Percentiles rank a stretch among this genome's conserved stretches.
Evolutionary conservation across 805 yeast genomes (phyloP).

Genomic region (Yarrowia sp.): DNA sequence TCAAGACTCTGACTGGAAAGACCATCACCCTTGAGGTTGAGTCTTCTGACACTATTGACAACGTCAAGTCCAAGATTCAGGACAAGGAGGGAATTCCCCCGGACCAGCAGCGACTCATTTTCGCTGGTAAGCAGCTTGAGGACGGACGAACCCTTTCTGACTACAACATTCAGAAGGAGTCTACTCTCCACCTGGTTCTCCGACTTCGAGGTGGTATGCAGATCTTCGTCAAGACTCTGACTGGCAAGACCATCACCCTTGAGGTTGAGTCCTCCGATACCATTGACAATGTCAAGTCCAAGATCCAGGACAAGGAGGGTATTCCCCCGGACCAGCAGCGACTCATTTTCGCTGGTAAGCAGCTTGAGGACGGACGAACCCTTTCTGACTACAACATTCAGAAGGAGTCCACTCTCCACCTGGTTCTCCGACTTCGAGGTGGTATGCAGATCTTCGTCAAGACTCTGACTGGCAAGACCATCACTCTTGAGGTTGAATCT

Average conservation of each 20-base stretch:
- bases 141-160: conserved; percentile 92
- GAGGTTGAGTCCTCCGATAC: conserved; percentile 94
- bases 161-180: conserved; percentile 94
- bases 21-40: conserved; percentile 86
- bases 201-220: conserved; percentile 87
- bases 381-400: conserved; percentile 92
- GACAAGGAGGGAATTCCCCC: conserved; percentile 97
- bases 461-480: conserved; percentile 86
- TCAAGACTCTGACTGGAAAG: conserved; percentile 85
- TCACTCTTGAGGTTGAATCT: conserved; percentile 85
- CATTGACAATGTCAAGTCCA: conserved; percentile 89
- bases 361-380: conserved; percentile 92
- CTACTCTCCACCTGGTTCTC: conserved; percentile 77
- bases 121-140: conserved; percentile 94
- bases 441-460: conserved; percentile 80
- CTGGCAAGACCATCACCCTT: conserved; percentile 85
- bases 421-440: conserved; percentile 86
- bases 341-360: conserved; percentile 93
- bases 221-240: conserved; percentile 78
- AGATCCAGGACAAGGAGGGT: conserved; percentile 95
- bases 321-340: conserved; percentile 97
- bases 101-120: conserved; percentile 91
- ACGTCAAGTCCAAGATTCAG: conserved; percentile 90
- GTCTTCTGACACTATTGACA: conserved; percentile 92
- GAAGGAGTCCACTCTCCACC: conserved; percentile 83